Conservation (phyloP, 1,284 basidiomycete genomes). For the Microbotryum violaceum region DNA sequence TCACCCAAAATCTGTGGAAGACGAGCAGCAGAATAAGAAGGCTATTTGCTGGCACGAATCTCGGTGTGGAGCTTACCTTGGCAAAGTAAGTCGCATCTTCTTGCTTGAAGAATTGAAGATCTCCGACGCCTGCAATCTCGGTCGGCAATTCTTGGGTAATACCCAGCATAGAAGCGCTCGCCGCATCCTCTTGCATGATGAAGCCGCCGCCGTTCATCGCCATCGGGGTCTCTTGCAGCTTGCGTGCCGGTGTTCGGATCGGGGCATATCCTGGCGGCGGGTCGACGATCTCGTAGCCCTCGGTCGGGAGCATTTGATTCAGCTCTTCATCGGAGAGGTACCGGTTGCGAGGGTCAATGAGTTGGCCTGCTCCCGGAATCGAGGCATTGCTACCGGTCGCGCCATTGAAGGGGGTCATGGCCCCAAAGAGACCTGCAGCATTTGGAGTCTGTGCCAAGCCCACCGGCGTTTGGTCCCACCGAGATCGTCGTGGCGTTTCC, state of each 20-base stretch:
- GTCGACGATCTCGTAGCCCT: slow-evolving; percentile 84
- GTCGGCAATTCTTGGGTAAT: slow-evolving; percentile 81
- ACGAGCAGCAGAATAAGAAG: neutral
- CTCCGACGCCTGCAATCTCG: slow-evolving; percentile 96
- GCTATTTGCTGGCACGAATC: neutral
- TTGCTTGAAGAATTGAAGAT: slow-evolving; percentile 93
- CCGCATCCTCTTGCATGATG: slow-evolving; percentile 82
- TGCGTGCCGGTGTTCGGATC: slow-evolving; percentile 62
- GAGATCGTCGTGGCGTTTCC: slow-evolving; percentile 60
- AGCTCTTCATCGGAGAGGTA: slow-evolving; percentile 94
- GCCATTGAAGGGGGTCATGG: slow-evolving; percentile 33
- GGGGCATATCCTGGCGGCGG: slow-evolving; percentile 92
- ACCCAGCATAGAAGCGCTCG: slow-evolving; percentile 75
- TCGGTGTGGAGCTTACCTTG: slow-evolving; percentile 55
- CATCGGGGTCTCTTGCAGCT: slow-evolving; percentile 59
- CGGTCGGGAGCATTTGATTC: slow-evolving; percentile 75
- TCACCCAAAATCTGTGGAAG: slow-evolving; percentile 52
- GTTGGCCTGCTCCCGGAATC: slow-evolving; percentile 49
- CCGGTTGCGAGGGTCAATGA: slow-evolving; percentile 92
- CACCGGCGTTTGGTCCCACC: slow-evolving; percentile 85
- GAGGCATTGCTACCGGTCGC: slow-evolving; percentile 27
- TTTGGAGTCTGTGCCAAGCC: slow-evolving; percentile 32
- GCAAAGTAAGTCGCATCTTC: slow-evolving; percentile 98
- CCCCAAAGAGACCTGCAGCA: slow-evolving; percentile 34
- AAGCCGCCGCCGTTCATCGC: slow-evolving; percentile 63